A percentile compares a stretch with the other conserved stretches of the same genome.
These are phyloP conservation scores for Nicotiana obtusifolia DNA, from an alignment of 257 asterid species.

Conservation along the genomic window DNA sequence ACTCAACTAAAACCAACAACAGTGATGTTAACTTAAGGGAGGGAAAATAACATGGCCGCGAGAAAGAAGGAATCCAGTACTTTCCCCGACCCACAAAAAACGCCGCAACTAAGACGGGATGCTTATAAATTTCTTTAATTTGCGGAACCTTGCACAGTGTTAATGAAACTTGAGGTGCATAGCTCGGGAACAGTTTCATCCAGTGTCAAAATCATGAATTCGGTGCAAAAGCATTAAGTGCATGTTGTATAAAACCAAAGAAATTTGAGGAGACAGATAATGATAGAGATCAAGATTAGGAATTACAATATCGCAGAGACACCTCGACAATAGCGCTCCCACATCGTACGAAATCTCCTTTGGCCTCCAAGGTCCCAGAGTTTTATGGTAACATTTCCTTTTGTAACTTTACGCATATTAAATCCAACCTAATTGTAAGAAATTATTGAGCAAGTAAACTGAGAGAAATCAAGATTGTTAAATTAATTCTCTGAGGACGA, in stretches of 20 bases:
- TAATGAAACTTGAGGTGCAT: background rate
- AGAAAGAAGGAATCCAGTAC: background rate
- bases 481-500: background rate
- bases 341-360: conserved; percentile 84
- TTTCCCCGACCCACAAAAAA: background rate
- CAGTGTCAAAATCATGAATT: background rate
- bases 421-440: conserved; percentile 65
- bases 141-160: background rate
- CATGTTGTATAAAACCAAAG: background rate
- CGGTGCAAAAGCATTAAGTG: background rate
- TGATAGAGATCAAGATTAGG: background rate
- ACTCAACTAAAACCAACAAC: background rate
- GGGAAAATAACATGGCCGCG: background rate
- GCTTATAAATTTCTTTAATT: background rate
- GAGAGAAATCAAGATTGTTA: background rate
- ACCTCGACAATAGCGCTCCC: conserved; percentile 99
- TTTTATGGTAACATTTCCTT: conserved; percentile 89
- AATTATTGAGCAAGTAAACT: conserved; percentile 7
- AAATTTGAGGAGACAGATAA: background rate
- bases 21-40: background rate
- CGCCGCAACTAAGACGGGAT: background rate
- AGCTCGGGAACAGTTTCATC: background rate
- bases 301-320: conserved; percentile 86
- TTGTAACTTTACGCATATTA: conserved; percentile 97
- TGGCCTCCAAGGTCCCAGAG: conserved; percentile 99